Conservation (phyloP, 2,329 filamentous ascomycete genomes). For the Trichoderma sp. region DNA sequence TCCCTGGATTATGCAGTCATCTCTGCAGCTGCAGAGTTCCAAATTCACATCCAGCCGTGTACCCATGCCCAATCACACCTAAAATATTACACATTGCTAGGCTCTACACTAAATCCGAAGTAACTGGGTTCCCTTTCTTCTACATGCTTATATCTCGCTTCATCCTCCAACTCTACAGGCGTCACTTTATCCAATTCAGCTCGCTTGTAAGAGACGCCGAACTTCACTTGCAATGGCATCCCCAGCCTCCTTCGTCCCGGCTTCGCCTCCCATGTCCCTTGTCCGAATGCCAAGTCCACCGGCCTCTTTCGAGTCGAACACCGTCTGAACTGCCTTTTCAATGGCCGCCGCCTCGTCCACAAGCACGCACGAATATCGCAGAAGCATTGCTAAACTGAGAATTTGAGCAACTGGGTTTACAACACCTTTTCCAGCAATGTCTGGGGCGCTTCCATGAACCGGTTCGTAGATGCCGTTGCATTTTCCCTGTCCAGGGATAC, state of each 20-base stretch:
- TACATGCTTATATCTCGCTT: background rate
- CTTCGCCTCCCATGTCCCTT: conserved; percentile 61
- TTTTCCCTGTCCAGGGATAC: conserved; percentile 37
- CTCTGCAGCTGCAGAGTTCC: background rate
- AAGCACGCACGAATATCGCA: conserved; percentile 66
- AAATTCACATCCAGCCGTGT: too few species aligned
- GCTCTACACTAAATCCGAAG: background rate
- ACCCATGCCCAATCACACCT: too few species aligned
- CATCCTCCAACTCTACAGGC: background rate
- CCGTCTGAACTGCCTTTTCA: conserved; percentile 60
- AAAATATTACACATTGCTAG: too few species aligned
- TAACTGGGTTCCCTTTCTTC: background rate
- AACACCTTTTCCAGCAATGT: conserved; percentile 68
- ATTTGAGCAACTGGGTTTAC: conserved; percentile 72
- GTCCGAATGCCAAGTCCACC: conserved; percentile 53
- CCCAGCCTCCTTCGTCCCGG: conserved; percentile 63
- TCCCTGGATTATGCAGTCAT: too few species aligned
- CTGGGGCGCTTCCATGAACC: conserved; percentile 70
- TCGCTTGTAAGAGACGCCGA: conserved; percentile 6
- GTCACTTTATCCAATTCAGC: background rate
- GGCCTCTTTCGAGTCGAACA: conserved; percentile 52
- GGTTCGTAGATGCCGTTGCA: conserved; percentile 73
- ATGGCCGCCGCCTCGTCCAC: conserved; percentile 60
- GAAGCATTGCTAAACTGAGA: conserved; percentile 69
- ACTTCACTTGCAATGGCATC: conserved; percentile 46